Percentiles rank a stretch among this genome's conserved stretches.
Evolutionary conservation across 257 asterid genomes (phyloP).

Genomic region (Solanum etuberosum): DNA sequence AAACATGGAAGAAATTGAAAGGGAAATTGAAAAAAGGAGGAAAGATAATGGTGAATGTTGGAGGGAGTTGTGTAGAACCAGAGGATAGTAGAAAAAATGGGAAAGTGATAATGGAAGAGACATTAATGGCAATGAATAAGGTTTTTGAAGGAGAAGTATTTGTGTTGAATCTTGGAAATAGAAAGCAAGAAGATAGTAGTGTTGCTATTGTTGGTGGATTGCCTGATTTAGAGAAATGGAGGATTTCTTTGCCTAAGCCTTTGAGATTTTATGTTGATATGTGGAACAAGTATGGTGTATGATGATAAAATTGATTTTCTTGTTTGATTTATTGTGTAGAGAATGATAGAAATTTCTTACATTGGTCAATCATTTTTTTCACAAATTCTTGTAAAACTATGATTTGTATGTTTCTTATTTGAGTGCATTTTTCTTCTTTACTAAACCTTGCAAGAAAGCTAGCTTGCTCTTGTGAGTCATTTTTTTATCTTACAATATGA

Average conservation of each 20-base stretch:
- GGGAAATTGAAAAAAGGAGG: constrained; percentile 46
- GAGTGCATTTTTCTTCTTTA: not conserved
- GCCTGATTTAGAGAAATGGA: constrained; percentile 56
- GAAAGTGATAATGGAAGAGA: constrained; percentile 56
- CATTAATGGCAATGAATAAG: constrained; percentile 47
- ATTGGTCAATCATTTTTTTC: not conserved
- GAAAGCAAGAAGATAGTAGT: constrained; percentile 55
- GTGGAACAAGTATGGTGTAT: constrained; percentile 38
- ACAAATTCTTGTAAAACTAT: not conserved
- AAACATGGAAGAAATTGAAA: constrained; percentile 63
- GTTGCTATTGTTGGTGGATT: constrained; percentile 60
- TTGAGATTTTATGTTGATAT: constrained; percentile 53
- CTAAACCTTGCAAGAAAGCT: not conserved
- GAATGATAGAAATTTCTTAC: not conserved
- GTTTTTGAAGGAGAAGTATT: constrained; percentile 33
- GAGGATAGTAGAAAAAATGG: constrained; percentile 75
- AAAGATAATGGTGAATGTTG: constrained; percentile 83
- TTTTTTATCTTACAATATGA: not conserved
- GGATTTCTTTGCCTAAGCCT: constrained; percentile 35
- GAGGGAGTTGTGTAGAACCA: constrained; percentile 89
- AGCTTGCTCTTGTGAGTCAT: not conserved
- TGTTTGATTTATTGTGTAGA: not conserved
- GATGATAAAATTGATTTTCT: not conserved
- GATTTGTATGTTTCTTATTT: not conserved
- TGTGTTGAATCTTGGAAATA: constrained; percentile 41